Evolutionary conservation across 2,329 filamentous ascomycete species (phyloP).

Genomic region (Fonsecaea pedrosoi): DNA sequence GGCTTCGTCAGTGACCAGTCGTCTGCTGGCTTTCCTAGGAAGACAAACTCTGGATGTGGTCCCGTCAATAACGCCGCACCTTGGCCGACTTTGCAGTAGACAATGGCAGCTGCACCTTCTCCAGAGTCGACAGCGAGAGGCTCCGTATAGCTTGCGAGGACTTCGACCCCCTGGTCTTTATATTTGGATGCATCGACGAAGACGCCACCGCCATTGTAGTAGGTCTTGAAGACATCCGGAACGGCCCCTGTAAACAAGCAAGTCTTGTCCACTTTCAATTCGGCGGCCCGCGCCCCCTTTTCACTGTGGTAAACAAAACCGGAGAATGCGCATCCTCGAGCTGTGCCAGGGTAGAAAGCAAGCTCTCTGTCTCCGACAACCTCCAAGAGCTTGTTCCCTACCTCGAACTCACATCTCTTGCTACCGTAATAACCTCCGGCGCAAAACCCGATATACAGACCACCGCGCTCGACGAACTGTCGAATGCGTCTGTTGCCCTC

Average conservation of each 20-base stretch:
- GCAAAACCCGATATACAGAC: slow-evolving; percentile 87
- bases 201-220: slow-evolving; percentile 93
- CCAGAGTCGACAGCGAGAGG: slow-evolving; percentile 78
- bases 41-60: slow-evolving; percentile 84
- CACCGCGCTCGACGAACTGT: slow-evolving; percentile 84
- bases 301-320: slow-evolving; percentile 94
- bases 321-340: slow-evolving; percentile 82
- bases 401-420: slow-evolving; percentile 85
- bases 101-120: slow-evolving; percentile 74
- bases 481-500: slow-evolving; percentile 82
- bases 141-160: slow-evolving; percentile 80
- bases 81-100: slow-evolving; percentile 82
- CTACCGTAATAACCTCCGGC: slow-evolving; percentile 93
- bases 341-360: slow-evolving; percentile 84
- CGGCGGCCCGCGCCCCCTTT: slow-evolving; percentile 75
- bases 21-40: slow-evolving; percentile 31
- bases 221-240: slow-evolving; percentile 71
- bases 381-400: slow-evolving; percentile 79
- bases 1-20: slow-evolving; percentile 39
- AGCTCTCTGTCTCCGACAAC: slow-evolving; percentile 86
- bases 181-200: slow-evolving; percentile 79
- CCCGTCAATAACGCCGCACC: slow-evolving; percentile 82
- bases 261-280: slow-evolving; percentile 68
- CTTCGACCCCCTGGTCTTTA: slow-evolving; percentile 71
- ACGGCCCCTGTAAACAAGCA: slow-evolving; percentile 62